Base-by-base conservation (phyloP, 495 filamentous ascomycete genomes). In the Trichoderma virens region DNA sequence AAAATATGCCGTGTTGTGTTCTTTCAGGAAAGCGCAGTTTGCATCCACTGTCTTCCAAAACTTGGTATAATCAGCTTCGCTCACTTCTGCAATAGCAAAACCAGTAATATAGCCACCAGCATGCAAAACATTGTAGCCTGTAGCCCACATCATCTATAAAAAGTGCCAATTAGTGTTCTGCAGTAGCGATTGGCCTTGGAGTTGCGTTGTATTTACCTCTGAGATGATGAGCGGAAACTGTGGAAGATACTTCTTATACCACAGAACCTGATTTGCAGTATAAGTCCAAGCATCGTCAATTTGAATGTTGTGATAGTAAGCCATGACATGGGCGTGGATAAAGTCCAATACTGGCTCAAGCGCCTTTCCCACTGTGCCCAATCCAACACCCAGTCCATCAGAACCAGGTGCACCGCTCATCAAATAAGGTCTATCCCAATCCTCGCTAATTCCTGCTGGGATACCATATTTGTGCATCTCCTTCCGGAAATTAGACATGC, bases 81-180 rank as follows among this genome's bases (percentile, higher is more conserved):
- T 51, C 45, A 51, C 45, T 25, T 51, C 45, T 25, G 45, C 45
- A 51, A 51, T 51, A 25, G 45, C 45, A 25, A 51, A 51, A 1
- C 45, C 45, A 0, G 45, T 51, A 2, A 51, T 51, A 11, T 51
- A 51, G 45, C 45, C 45, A 7, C 45, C 45, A 51, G 45, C 18
- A 51, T 51, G 45, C 8, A 51, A n/a, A n/a, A 51, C 45, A 51
- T 51, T 51, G 23, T 51, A 51, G n/a, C 45, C 45, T 25, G 45
- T 51, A 0, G 45, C 45, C 45, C 45, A 51, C 45, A 51, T 51
- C 45, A 51, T 51, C 45, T 51, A n/a, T 45, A 20, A 9, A 3
- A 16, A 51, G 6, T 8, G 23, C 20, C 23, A 5, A n/a, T 51
- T 51, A 51, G 45, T 8, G 20, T 20, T n/a, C 23, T 25, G 20